These are phyloP conservation scores for Clonostachys chloroleuca DNA, from an alignment of 2,329 filamentous ascomycete genomes.

Conservation along the genomic window DNA sequence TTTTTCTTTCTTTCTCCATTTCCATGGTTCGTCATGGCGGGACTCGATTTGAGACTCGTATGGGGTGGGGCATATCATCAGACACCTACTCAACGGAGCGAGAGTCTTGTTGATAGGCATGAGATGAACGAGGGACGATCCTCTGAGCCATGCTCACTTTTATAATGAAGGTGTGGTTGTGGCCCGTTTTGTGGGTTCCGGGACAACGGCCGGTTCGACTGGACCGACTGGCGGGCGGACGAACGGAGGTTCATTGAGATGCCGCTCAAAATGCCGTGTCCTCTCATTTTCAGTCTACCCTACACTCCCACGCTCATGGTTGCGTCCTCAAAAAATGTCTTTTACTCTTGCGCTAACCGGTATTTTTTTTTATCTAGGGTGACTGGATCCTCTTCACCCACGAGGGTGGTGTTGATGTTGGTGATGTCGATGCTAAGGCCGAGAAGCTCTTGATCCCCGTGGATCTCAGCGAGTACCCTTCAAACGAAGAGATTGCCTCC, in stretches of 20 bases:
- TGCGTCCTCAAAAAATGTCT: no score
- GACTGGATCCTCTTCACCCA: constrained; percentile 99
- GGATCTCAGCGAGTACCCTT: constrained; percentile 89
- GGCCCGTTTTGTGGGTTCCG: constrained; percentile 2
- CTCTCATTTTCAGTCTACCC: no score
- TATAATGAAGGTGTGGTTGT: background rate
- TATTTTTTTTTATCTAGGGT: constrained; percentile 52
- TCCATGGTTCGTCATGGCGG: constrained; percentile 4
- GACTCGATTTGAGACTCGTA: no score
- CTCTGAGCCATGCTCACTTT: background rate
- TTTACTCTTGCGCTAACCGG: no score
- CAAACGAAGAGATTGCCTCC: constrained; percentile 87
- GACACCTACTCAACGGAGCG: background rate
- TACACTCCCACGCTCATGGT: no score
- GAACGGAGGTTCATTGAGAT: constrained; percentile 24
- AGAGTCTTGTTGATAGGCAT: background rate
- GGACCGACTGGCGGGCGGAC: constrained; percentile 20
- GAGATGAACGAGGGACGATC: background rate
- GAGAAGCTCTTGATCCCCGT: constrained; percentile 98
- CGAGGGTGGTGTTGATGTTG: constrained; percentile 98
- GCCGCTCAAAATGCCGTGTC: no score
- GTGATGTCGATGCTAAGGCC: constrained; percentile 97
- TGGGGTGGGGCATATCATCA: background rate
- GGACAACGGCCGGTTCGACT: constrained; percentile 13
- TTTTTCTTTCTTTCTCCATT: constrained; percentile 7